Evolutionary conservation across 1,139 yeast species (phyloP), one percentile per base, ranked within the genome.

Genomic region (Blastobotrys illinoisensis): DNA sequence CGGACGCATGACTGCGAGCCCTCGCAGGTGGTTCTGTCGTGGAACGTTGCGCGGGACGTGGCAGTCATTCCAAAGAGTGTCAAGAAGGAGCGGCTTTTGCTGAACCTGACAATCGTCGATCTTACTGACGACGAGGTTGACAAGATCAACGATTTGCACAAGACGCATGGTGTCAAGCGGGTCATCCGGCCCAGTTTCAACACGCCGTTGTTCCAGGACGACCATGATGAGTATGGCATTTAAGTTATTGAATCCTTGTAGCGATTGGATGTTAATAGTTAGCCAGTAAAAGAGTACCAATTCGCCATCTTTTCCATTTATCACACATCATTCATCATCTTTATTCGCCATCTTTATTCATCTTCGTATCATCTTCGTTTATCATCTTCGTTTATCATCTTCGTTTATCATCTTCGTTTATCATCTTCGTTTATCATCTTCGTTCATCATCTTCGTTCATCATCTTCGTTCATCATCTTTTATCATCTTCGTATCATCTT

Each of bases 61-160:
- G 56, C 64, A 20, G 70, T 70, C 7, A 75, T 88, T 60, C 93
- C 86, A 14, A 87, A 87, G 68, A 21, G 89, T 77, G 75, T 85
- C 81, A 64, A 83, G 75, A 84, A 88, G 83, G 59, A 84, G 77
- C 64, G 93, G 67, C 59, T 85, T 66, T 59, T 74, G 58, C 66
- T 78, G 67, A 73, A 74, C 65, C 62, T 53, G 14, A 49, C 47
- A 11, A 26, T 47, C 6, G 21, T 53, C 44, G 21, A 48, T 46
- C 47, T 54, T 5, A 28, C 65, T 60, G 28, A 32, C 9, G 59
- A 54, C 18, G 61, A 58, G 26, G 46, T 57, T 26, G 52, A 57
- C 13, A 43, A 24, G 20, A 46, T 58, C 19, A 55, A 56, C 16
- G 32, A 46, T 23, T 45, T 52, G 36, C 55, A 52, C 36, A 49